Base-by-base conservation (phyloP, 108 stramenopile species). In the Skeletonema tropicum region DNA sequence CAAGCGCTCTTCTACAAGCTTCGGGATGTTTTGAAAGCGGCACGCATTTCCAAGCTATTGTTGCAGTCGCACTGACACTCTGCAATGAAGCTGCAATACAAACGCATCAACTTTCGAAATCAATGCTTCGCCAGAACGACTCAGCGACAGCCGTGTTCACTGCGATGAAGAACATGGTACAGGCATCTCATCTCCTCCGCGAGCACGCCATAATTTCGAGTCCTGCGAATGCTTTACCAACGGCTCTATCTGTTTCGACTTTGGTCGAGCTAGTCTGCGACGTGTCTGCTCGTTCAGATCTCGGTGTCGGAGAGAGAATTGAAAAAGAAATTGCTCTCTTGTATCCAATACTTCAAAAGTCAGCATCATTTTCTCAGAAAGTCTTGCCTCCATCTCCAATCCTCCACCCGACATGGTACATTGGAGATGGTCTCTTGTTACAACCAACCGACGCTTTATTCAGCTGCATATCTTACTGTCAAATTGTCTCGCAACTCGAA, bases 341-440 rank as follows among this genome's bases (percentile, higher is more conserved):
- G 35, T 65, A 82, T 5, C 58, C 23, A 35, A 48, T 38, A 52
- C 21, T 62, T 63, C 48, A 52, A 9, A 71, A 68, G 49, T 10
- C n/a, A n/a, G 15, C 29, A 41, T 55, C 60, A 21, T 55, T 19
- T 70, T 71, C 46, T 49, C 13, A 21, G 38, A 65, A 70, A 12
- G 33, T 63, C 9, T 52, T 78, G 26, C 64, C 71, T 23, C 15
- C 64, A 23, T 32, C 76, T 23, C 84, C 88, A 10, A 31, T 52
- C 12, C 66, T 95, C 59, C 89, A 95, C 59, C 70, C 86, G 19
- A 59, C 85, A 1, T 95, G 94, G 94, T 93, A 95, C 48, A 77
- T 92, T 57, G 94, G 92, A 30, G 94, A 95, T 77, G 94, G 94
- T 33, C 89, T 95, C 17, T 71, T 95, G 32, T 74, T 95, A 6